Evolutionary conservation across 441 rosid genomes (phyloP).

Genomic region (Gossypium trilobum): DNA sequence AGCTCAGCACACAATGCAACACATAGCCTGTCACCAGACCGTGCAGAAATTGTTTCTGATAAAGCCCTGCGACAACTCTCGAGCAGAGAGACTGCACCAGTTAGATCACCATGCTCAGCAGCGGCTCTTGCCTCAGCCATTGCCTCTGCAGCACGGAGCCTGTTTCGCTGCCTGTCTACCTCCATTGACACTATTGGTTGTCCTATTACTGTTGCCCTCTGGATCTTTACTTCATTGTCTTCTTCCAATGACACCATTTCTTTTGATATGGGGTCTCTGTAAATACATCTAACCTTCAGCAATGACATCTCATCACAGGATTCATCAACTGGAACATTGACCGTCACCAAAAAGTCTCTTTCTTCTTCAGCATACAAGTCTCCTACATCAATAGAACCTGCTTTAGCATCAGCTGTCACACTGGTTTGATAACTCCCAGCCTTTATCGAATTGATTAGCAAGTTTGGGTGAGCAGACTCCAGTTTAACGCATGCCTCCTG

Average conservation of each 20-base stretch:
- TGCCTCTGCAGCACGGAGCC: conserved; percentile 58
- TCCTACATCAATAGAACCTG: conserved; percentile 45
- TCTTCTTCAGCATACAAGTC: conserved; percentile 72
- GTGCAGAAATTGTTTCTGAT: conserved; percentile 37
- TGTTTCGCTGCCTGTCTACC: conserved; percentile 57
- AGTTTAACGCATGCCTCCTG: conserved; percentile 48
- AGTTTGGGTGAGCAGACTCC: conserved; percentile 30
- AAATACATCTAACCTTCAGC: conserved; percentile 40
- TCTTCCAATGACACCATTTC: conserved; percentile 28
- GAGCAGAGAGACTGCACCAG: conserved; percentile 41
- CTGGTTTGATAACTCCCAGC: conserved; percentile 50
- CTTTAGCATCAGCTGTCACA: conserved; percentile 27
- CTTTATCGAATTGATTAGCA: conserved; percentile 39
- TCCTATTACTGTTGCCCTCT: conserved; percentile 28
- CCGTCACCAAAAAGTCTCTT: conserved; percentile 53
- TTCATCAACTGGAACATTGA: conserved; percentile 38
- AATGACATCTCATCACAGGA: conserved; percentile 34
- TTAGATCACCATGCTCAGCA: conserved; percentile 44
- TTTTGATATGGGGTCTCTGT: conserved; percentile 45
- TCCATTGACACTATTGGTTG: conserved; percentile 42
- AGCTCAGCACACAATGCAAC: conserved; percentile 48
- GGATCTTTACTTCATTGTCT: conserved; percentile 39
- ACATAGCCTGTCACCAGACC: conserved; percentile 39
- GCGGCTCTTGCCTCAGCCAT: conserved; percentile 60
- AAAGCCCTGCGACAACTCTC: conserved; percentile 39